Conservation (phyloP, 2,329 filamentous ascomycete species). For the Colletotrichum lini region DNA sequence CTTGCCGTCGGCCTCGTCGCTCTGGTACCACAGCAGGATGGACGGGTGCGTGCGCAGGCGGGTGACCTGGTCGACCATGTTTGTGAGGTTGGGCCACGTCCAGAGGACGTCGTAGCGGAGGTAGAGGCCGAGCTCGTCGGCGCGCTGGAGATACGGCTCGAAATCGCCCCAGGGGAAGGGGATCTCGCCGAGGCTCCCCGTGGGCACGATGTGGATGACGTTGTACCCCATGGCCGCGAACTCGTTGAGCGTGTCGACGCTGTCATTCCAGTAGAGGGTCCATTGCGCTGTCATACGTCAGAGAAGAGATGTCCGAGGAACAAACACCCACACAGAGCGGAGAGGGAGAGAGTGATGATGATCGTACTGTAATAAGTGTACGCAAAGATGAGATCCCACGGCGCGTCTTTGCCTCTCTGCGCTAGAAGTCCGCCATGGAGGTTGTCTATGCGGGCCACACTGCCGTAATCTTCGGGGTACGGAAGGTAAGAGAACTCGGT, state of each 20-base stretch:
- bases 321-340: no score
- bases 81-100: slow-evolving; percentile 33
- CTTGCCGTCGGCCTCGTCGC: slow-evolving; percentile 40
- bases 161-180: slow-evolving; percentile 39
- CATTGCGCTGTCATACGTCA: slow-evolving; percentile 54
- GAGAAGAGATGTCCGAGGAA: not conserved
- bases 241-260: slow-evolving; percentile 49
- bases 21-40: slow-evolving; percentile 40
- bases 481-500: slow-evolving; percentile 54
- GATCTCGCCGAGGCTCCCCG: slow-evolving; percentile 34
- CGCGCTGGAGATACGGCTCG: slow-evolving; percentile 45
- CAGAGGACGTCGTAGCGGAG: slow-evolving; percentile 38
- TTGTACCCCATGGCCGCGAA: slow-evolving; percentile 59
- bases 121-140: slow-evolving; percentile 55
- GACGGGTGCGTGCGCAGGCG: slow-evolving; percentile 34
- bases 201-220: slow-evolving; percentile 51
- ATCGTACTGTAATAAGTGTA: slow-evolving; percentile 60
- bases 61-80: slow-evolving; percentile 35
- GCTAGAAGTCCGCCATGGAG: slow-evolving; percentile 56
- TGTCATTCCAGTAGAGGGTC: slow-evolving; percentile 58
- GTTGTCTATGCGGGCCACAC: slow-evolving; percentile 62
- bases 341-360: not conserved
- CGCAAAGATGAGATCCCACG: slow-evolving; percentile 53
- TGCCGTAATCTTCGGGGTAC: slow-evolving; percentile 56
- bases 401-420: slow-evolving; percentile 47